Base-by-base conservation (phyloP, 768 basidiomycete genomes). In the Kwoniella dejecticola region DNA sequence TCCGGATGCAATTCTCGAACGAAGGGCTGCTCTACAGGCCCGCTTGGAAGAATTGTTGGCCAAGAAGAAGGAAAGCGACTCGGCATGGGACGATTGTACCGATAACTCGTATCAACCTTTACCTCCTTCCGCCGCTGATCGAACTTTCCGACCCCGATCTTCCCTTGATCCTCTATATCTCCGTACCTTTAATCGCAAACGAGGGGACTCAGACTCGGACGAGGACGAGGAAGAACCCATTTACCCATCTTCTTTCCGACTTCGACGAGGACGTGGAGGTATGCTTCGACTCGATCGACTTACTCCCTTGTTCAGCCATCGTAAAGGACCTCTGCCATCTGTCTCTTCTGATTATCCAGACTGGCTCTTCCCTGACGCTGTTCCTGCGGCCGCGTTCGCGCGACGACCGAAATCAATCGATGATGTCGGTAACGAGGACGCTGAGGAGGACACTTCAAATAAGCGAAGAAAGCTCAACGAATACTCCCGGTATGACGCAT, bases 231-330 rank as follows among this genome's bases (percentile, higher is more conserved):
- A 60, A 15, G 80, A 45, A 67, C 79, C 45, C 71, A 80, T 63
- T 13, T 69, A 65, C 27, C 81, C 75, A 4, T 65, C 79, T 7
- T 73, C 81, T 8, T 80, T 91, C 57, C 89, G 94, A 62, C 70
- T 88, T 48, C 88, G 95, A 8, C 78, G 84, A 58, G 92, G 92
- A 0, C 89, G 95, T 56, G 90, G 89, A 31, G 94, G 94, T 3
- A 85, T 90, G 27, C 75, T 87, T 13, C 81, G 86, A 64, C 68
- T 95, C 17, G 92, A 96, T 79, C 84, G 95, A 49, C 85, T 87
- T 2, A 55, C 55, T 21, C 60, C 68, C 8, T 21, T 59, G 23
- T 59, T 36, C 36, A 47, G 58, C 26, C 40, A 42, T 17, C 57
- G 62, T 21, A 64, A 60, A 27, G 59, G 65, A 23, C 45, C 52